Base-by-base conservation (phyloP, 140 eudicot genomes). In the Cichorium intybus region DNA sequence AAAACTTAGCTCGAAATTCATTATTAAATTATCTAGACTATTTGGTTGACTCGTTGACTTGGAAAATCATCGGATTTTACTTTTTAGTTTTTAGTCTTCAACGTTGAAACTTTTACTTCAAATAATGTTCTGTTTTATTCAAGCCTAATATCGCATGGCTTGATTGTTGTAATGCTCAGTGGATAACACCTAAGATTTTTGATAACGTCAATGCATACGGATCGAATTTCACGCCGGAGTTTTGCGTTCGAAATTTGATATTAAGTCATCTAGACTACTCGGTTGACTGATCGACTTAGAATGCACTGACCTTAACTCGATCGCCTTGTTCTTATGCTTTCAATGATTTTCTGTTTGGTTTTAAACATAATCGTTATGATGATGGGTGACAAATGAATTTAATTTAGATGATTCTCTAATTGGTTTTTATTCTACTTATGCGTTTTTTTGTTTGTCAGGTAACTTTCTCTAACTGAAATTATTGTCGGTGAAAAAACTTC, bases 11-110 rank as follows among this genome's bases (percentile, higher is more conserved):
- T 41, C 12, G n/a, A 27, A 43, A 62, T 6, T 33, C 16, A 11
- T 12, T 20, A 5, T 51, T 24, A 53, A 51, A 53, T 23, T 24
- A 35, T 54, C 17, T 68, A 3, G 53, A 52, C 41, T 68, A 46
- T 15, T 29, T 57, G 22, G 20, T 28, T 59, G 61, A 31, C 29
- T 33, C 60, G 29, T 70, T 48, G 75, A 33, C 51, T 29, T 56
- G 35, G 34, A 68, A 69, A 57, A 24, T 26, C 35, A 17, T 41
- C 71, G 14, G 50, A 49, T 45, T 47, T n/a, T n/a, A n/a, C n/a
- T n/a, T n/a, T n/a, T n/a, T n/a, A n/a, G n/a, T n/a, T n/a, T n/a
- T 64, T 64, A 15, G 57, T 47, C 56, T 46, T 33, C 12, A 6
- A 63, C 3, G 57, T 47, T 46, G 9, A 11, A 15, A 2, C 4